Evolutionary conservation across 2,329 filamentous ascomycete genomes (phyloP).

Genomic region (Cordyceps militaris): DNA sequence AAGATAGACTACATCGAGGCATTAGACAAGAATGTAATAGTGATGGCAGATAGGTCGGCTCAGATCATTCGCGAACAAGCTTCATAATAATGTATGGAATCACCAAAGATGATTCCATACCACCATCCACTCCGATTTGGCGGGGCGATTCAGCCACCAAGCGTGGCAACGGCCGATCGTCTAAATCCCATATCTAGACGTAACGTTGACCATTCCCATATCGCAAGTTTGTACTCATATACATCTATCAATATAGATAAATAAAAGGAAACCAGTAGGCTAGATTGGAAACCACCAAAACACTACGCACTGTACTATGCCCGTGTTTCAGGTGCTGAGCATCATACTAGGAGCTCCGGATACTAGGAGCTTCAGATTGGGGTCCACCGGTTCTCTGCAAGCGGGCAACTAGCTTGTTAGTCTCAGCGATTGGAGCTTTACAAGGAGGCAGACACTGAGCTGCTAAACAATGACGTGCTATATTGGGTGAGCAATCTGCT

Average conservation of each 20-base stretch:
- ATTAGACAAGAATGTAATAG: too few species aligned
- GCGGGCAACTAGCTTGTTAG: not conserved
- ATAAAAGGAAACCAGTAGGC: too few species aligned
- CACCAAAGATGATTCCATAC: not conserved
- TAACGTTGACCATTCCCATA: not conserved
- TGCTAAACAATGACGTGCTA: conserved; percentile 3
- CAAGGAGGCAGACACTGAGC: not conserved
- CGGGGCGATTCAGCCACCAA: conserved; percentile 8
- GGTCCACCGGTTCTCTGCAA: not conserved
- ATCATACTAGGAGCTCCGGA: not conserved
- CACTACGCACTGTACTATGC: not conserved
- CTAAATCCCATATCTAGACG: not conserved
- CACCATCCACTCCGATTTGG: not conserved
- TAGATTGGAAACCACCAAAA: too few species aligned
- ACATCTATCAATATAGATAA: too few species aligned
- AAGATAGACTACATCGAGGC: too few species aligned
- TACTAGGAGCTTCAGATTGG: too few species aligned
- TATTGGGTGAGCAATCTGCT: not conserved
- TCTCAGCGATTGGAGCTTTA: not conserved
- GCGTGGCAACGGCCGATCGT: not conserved
- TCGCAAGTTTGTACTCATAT: not conserved
- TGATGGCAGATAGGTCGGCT: not conserved
- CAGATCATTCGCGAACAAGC: not conserved
- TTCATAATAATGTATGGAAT: not conserved
- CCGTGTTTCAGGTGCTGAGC: not conserved